A percentile compares a stretch with the other conserved stretches of the same genome.
Conservation (phyloP, 2,329 filamentous ascomycete species). For the Colletotrichum somersetense region DNA sequence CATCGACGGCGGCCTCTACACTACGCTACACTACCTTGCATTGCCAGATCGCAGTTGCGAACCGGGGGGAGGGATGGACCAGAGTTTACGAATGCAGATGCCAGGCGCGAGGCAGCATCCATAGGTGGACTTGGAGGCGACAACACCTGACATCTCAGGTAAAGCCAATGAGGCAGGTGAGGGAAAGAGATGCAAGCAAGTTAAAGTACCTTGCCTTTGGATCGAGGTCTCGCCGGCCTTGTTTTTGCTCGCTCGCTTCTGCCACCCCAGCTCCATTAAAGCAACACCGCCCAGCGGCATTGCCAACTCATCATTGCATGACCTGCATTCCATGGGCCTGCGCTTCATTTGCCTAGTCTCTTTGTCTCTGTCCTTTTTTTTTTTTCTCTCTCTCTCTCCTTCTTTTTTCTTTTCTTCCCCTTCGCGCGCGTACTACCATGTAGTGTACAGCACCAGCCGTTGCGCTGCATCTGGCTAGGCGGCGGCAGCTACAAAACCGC, state of each 20-base stretch:
- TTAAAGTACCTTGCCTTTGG: conserved; percentile 2
- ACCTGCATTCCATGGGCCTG: conserved; percentile 69
- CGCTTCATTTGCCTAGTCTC: conserved; percentile 51
- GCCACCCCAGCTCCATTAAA: conserved; percentile 12
- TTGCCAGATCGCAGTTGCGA: conserved; percentile 24
- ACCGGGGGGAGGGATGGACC: not conserved
- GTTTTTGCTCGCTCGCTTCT: conserved; percentile 8
- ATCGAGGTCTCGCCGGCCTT: conserved; percentile 24
- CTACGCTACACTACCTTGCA: conserved; percentile 1
- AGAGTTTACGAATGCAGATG: not conserved
- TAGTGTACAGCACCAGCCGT: conserved; percentile 23
- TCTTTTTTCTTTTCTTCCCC: conserved; percentile 8
- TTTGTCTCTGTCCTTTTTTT: not conserved
- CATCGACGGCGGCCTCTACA: not conserved
- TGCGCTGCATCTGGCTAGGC: conserved; percentile 32
- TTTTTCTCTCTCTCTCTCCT: conserved; percentile 18
- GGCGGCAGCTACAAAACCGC: not conserved
- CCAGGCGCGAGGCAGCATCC: not conserved
- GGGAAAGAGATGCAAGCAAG: not conserved
- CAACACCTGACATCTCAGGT: conserved; percentile 17
- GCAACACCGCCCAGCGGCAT: conserved; percentile 54
- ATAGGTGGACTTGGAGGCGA: not conserved
- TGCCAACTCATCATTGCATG: conserved; percentile 86
- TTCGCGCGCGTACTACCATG: conserved; percentile 42
- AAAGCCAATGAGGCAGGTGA: conserved; percentile 4